These are phyloP conservation scores for Evernia prunastri DNA, from an alignment of 495 filamentous ascomycete species.

Conservation along the genomic window DNA sequence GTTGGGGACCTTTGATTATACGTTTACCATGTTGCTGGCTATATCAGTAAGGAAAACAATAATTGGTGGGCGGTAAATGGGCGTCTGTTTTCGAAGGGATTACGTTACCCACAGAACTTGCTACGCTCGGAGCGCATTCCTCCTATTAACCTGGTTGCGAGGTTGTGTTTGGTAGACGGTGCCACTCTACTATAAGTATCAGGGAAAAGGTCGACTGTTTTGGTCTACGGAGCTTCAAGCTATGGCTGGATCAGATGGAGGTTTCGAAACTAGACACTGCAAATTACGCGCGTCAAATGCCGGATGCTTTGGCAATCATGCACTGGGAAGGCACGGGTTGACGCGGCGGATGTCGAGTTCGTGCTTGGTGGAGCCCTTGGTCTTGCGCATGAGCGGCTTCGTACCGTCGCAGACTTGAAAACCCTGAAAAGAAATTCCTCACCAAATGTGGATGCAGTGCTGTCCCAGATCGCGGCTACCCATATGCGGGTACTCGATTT, in stretches of 20 bases:
- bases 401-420: not conserved
- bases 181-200: constrained; percentile 6
- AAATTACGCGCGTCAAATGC: constrained; percentile 32
- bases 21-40: constrained; percentile 9
- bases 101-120: not conserved
- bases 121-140: constrained; percentile 9
- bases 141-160: constrained; percentile 5
- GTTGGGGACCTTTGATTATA: not conserved
- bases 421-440: constrained; percentile 14
- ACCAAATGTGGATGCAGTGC: not conserved
- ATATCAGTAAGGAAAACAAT: constrained; percentile 4
- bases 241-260: constrained; percentile 43
- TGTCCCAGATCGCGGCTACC: not conserved
- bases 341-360: constrained; percentile 47
- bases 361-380: constrained; percentile 34
- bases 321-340: constrained; percentile 39
- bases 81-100: not conserved
- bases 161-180: constrained; percentile 37
- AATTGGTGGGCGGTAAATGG: not conserved
- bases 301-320: constrained; percentile 38
- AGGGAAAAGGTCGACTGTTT: constrained; percentile 24
- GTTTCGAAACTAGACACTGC: constrained; percentile 30
- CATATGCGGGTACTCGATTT: constrained; percentile 43
- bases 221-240: constrained; percentile 39
- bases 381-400: constrained; percentile 8